Percentiles rank a stretch among this genome's conserved stretches.
phyloP scores from a whole-genome alignment of 164 flowering plant genomes.

The Piper betle region DNA sequence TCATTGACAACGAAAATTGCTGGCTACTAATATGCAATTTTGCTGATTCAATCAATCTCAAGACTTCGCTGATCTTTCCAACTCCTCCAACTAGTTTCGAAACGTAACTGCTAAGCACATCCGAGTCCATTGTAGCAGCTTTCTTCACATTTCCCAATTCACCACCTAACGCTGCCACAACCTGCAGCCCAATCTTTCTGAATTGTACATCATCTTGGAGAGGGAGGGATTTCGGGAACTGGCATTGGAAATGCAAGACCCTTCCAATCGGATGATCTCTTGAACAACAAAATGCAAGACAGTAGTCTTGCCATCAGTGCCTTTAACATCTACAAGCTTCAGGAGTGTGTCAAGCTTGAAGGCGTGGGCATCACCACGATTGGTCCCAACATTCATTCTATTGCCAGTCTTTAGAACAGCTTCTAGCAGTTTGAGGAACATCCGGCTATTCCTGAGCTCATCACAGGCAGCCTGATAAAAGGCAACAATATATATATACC shows the following conservation, averaged over 20 bases:
- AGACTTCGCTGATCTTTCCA: slow-evolving; percentile 32
- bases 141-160: slow-evolving; percentile 80
- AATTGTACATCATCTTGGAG: slow-evolving; percentile 48
- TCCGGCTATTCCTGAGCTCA: slow-evolving; percentile 68
- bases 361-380: slow-evolving; percentile 90
- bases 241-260: slow-evolving; percentile 45
- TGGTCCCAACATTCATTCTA: slow-evolving; percentile 92
- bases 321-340: slow-evolving; percentile 91
- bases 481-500: not conserved
- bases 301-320: slow-evolving; percentile 86
- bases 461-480: slow-evolving; percentile 51
- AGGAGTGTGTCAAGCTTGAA: slow-evolving; percentile 94
- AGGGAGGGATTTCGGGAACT: slow-evolving; percentile 12
- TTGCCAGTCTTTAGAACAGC: slow-evolving; percentile 93
- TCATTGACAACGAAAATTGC: slow-evolving; percentile 47
- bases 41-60: slow-evolving; percentile 28
- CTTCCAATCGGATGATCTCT: slow-evolving; percentile 72
- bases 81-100: slow-evolving; percentile 51
- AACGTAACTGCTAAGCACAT: slow-evolving; percentile 59
- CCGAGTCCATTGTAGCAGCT: slow-evolving; percentile 90
- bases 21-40: slow-evolving; percentile 14
- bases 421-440: slow-evolving; percentile 81
- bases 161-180: slow-evolving; percentile 59
- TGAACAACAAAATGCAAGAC: slow-evolving; percentile 91
- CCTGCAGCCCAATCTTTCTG: slow-evolving; percentile 70